phyloP scores from a whole-genome alignment of 129 eudicot genomes.

The Chrysanthemum makinoi region DNA sequence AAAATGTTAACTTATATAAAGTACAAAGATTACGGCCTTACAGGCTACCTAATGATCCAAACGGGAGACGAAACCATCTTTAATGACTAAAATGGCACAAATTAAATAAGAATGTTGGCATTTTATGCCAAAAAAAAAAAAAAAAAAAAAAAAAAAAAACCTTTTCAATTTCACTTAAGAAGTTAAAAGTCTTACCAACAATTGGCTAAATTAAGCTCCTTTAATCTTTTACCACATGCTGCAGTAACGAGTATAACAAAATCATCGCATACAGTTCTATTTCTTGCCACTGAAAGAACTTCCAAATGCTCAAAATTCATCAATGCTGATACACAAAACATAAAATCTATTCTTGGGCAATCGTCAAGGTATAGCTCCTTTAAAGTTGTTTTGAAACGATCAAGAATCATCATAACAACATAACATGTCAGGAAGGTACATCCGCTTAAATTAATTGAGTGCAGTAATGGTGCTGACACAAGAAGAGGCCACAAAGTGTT shows the following conservation, averaged over 20 bases:
- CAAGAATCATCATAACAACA: constrained; percentile 31
- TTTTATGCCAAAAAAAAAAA: too few species aligned
- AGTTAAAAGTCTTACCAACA: constrained; percentile 51
- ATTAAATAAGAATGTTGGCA: too few species aligned
- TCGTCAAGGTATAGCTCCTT: constrained; percentile 54
- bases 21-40: too few species aligned
- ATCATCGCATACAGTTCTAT: constrained; percentile 36
- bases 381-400: constrained; percentile 39
- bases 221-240: constrained; percentile 36
- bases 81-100: too few species aligned
- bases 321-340: constrained; percentile 29
- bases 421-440: constrained; percentile 46
- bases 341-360: constrained; percentile 43
- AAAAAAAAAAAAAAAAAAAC: too few species aligned
- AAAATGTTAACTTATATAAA: too few species aligned
- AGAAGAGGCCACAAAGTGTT: constrained; percentile 36
- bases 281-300: constrained; percentile 60
- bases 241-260: constrained; percentile 24
- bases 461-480: constrained; percentile 46
- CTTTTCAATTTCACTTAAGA: not conserved
- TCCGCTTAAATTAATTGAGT: constrained; percentile 51
- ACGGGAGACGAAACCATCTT: too few species aligned
- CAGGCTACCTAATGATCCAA: too few species aligned
- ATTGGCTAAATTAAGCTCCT: constrained; percentile 50
- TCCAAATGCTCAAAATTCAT: constrained; percentile 43